Evolutionary conservation across 2,329 filamentous ascomycete species (phyloP), one percentile per base, ranked within the genome.

Genomic region (Apiospora sp.): DNA sequence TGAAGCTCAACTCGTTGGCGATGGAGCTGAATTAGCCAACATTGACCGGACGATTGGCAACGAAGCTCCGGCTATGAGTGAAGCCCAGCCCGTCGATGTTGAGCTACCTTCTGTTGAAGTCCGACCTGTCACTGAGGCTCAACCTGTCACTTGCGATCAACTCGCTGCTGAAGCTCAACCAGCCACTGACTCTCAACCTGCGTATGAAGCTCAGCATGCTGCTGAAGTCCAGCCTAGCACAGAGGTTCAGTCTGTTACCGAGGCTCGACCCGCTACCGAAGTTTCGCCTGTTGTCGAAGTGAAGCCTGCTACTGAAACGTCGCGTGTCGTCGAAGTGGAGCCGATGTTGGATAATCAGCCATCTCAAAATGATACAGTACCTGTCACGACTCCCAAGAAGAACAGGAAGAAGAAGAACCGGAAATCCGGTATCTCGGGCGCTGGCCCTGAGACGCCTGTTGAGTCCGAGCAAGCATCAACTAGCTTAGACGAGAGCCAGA

Each of bases 401-500:
- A 73, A 71, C 30, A 73, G 81, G 44, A 78, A 77, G 6, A 83
- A 80, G 76, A 83, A 81, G 71, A 81, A 81, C 72, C 81, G 80
- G 61, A 73, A 81, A 67, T 27, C 68, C 7, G 24, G 70, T 22
- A 69, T 46, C 44, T 69, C 46, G 51, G 67, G 68, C 46, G 41
- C 24, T 51, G 71, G 68, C 24, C 34, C 58, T 30, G 51, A 73
- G 24, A 30, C 70, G 16, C 19, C 19, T 41, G 22, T 22, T 34
- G 34, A 64, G 58, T 19, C 19, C 16, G 58, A 64, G 34, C 58
- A 41, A 41, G 30, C 30, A 61, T 10, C 22, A 34, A 34, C 34
- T 14, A 41, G 58, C 10, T 22, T n/a, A 4, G 6, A 64, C 3
- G 34, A 64, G 22, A 41, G 19, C 19, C 34, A 41, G 34, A 14